A percentile compares a stretch with the other conserved stretches of the same genome.
Evolutionary conservation across 1,284 basidiomycete genomes (phyloP).

Genomic region (Ganoderma resinaceum): DNA sequence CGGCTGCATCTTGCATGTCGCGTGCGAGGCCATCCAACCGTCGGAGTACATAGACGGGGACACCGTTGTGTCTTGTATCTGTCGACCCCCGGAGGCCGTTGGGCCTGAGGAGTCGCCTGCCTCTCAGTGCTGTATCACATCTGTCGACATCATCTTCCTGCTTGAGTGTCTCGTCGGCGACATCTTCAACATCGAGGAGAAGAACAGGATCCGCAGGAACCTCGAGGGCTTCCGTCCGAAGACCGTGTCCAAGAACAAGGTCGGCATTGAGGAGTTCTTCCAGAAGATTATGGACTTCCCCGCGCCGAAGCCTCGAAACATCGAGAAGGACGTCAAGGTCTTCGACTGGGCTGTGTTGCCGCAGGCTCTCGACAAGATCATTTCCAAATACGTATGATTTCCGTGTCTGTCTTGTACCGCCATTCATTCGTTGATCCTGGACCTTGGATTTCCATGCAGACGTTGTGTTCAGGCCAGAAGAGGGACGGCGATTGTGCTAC

Average conservation of each 20-base stretch:
- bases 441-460: slow-evolving; percentile 12
- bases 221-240: slow-evolving; percentile 91
- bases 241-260: slow-evolving; percentile 89
- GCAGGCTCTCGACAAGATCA: slow-evolving; percentile 89
- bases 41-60: slow-evolving; percentile 63
- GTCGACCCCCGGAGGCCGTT: slow-evolving; percentile 63
- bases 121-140: slow-evolving; percentile 87
- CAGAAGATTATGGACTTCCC: slow-evolving; percentile 96
- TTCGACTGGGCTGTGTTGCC: slow-evolving; percentile 91
- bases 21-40: slow-evolving; percentile 66
- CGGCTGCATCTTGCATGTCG: slow-evolving; percentile 66
- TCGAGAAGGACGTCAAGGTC: slow-evolving; percentile 98
- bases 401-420: too few species aligned
- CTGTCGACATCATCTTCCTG: slow-evolving; percentile 94
- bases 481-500: slow-evolving; percentile 17
- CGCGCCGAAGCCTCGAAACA: slow-evolving; percentile 93
- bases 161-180: slow-evolving; percentile 88
- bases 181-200: slow-evolving; percentile 92
- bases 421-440: slow-evolving; percentile 8
- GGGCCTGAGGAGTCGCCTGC: slow-evolving; percentile 38
- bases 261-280: slow-evolving; percentile 86
- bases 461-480: slow-evolving; percentile 19
- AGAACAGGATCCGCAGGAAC: slow-evolving; percentile 94
- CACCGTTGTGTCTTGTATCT: slow-evolving; percentile 89
- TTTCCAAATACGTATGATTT: slow-evolving; percentile 89